Percentiles rank a stretch among this genome's conserved stretches.
phyloP scores from a whole-genome alignment of 2,329 filamentous ascomycete species.

The Sclerotinia nivalis region DNA sequence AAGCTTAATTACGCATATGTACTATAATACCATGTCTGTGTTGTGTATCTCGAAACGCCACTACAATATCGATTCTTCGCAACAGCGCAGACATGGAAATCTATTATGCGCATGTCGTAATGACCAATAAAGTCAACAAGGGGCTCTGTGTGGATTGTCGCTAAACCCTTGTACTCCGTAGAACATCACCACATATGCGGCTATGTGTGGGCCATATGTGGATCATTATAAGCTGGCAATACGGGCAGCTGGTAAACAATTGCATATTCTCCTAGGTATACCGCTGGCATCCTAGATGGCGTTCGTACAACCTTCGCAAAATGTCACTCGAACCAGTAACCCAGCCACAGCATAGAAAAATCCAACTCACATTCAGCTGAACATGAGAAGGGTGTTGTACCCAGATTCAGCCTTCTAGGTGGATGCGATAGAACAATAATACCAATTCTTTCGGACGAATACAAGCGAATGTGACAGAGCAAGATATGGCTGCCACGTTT shows the following conservation, averaged over 20 bases:
- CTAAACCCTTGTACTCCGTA: conserved; percentile 11
- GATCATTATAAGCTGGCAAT: not conserved
- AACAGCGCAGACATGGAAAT: not conserved
- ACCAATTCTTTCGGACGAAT: not conserved
- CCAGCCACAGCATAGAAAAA: not conserved
- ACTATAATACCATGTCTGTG: not conserved
- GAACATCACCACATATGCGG: not conserved
- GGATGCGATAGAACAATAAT: not conserved
- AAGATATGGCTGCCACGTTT: conserved; percentile 9
- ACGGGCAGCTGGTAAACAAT: not conserved
- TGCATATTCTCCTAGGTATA: not conserved
- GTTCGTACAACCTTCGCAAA: not conserved
- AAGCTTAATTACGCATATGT: not conserved
- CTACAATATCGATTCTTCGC: not conserved
- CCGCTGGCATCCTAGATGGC: not conserved
- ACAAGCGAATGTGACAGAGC: conserved; percentile 14
- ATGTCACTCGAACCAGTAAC: not conserved
- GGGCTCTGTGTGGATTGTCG: not conserved
- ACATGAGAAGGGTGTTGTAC: not conserved
- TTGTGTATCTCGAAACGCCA: not conserved
- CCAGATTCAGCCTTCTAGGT: conserved; percentile 13
- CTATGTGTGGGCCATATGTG: not conserved
- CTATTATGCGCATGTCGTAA: not conserved
- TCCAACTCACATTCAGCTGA: conserved; percentile 12
- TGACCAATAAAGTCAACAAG: not conserved